phyloP scores from a whole-genome alignment of 83 land plant genomes.

The Larix sibirica region DNA sequence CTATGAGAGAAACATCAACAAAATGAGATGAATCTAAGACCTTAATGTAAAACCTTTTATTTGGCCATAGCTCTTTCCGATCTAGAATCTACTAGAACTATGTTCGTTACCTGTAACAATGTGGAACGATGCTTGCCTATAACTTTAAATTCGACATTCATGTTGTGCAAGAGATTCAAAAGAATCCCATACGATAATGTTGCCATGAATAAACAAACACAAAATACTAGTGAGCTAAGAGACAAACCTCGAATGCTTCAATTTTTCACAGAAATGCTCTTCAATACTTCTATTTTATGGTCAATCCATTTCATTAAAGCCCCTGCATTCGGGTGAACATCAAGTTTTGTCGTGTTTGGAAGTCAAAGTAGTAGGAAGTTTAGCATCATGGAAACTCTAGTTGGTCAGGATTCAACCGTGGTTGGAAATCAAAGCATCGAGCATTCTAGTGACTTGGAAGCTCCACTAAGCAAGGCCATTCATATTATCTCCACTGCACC shows the following conservation, averaged over 20 bases:
- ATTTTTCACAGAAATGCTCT: neutral
- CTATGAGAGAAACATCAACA: constrained; percentile 56
- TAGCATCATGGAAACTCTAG: too few species aligned
- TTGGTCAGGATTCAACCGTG: too few species aligned
- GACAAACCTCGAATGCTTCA: neutral
- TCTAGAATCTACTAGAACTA: constrained; percentile 68
- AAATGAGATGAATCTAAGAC: constrained; percentile 76
- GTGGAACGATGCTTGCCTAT: constrained; percentile 14
- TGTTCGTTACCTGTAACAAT: constrained; percentile 51
- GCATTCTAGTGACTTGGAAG: too few species aligned
- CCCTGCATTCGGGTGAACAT: too few species aligned
- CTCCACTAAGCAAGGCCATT: too few species aligned
- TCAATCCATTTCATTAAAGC: too few species aligned
- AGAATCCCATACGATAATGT: constrained; percentile 11
- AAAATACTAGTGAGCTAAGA: neutral
- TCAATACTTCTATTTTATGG: too few species aligned
- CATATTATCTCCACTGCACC: too few species aligned
- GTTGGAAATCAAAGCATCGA: too few species aligned
- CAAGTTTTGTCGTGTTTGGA: too few species aligned
- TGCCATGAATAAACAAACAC: neutral
- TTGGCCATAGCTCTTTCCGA: constrained; percentile 66
- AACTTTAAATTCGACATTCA: constrained; percentile 13
- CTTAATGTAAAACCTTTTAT: constrained; percentile 71
- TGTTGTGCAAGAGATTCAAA: constrained; percentile 15
- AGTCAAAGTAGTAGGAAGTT: too few species aligned